Conservation (phyloP, 2,329 filamentous ascomycete species). For the Fusarium sp. region DNA sequence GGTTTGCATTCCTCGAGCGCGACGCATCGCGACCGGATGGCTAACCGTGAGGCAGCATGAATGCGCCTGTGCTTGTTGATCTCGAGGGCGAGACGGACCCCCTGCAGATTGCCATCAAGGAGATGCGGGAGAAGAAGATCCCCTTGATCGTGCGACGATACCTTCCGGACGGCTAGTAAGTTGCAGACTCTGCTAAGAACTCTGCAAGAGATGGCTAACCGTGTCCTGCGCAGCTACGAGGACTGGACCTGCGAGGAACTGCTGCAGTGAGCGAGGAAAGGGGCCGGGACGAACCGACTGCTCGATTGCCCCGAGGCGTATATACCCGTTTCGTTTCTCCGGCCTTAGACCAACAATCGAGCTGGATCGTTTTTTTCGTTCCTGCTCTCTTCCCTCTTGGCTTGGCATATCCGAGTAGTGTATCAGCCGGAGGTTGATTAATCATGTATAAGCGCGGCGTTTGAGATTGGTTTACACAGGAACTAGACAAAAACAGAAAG, state of each 20-base stretch:
- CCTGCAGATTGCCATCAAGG: constrained; percentile 96
- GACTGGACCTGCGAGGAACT: constrained; percentile 99
- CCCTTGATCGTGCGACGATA: constrained; percentile 95
- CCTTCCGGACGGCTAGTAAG: constrained; percentile 95
- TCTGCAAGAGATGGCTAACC: constrained; percentile 22
- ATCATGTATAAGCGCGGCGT: constrained; percentile 54
- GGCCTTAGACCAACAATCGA: constrained; percentile 42
- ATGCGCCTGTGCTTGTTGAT: constrained; percentile 95
- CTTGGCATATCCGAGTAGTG: constrained; percentile 27
- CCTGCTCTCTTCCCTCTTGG: constrained; percentile 23
- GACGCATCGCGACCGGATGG: constrained; percentile 2
- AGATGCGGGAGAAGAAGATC: constrained; percentile 98
- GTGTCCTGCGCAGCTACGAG: constrained; percentile 78
- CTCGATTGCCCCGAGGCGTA: constrained; percentile 39
- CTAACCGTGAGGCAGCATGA: constrained; percentile 76
- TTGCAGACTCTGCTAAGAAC: constrained; percentile 37
- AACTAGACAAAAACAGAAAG: constrained; percentile 45
- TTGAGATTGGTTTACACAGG: constrained; percentile 46
- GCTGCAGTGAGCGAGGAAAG: constrained; percentile 64
- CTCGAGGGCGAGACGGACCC: constrained; percentile 98
- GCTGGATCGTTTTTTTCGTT: constrained; percentile 24
- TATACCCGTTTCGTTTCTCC: constrained; percentile 42
- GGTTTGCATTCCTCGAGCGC: constrained; percentile 63
- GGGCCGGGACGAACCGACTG: constrained; percentile 23
- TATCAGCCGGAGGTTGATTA: constrained; percentile 39